phyloP scores from a whole-genome alignment of 805 yeast genomes.

The Ogataea populi-albae region DNA sequence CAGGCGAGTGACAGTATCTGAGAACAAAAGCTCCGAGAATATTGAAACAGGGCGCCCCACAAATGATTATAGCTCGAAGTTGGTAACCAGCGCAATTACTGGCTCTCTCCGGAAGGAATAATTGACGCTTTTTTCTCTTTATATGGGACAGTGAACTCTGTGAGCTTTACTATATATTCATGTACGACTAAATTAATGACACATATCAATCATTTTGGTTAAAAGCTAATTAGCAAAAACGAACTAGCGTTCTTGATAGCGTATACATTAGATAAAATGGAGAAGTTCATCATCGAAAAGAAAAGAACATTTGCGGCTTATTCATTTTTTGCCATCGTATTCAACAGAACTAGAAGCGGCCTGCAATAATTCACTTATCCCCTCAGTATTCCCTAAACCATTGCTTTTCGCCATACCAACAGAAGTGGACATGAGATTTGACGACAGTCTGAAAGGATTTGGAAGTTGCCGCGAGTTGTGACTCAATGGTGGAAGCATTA shows the following conservation, averaged over 20 bases:
- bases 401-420: conserved; percentile 2
- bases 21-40: too few relatives aligned
- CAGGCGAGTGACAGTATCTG: too few relatives aligned
- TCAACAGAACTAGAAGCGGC: conserved; percentile 21
- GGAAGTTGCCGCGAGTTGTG: conserved; percentile 19
- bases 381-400: conserved; percentile 14
- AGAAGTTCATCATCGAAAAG: conserved; percentile 1
- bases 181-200: too few relatives aligned
- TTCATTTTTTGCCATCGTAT: conserved; percentile 11
- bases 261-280: not conserved
- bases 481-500: conserved; percentile 22
- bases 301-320: conserved; percentile 1
- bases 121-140: too few relatives aligned
- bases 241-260: not conserved
- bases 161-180: too few relatives aligned
- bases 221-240: not conserved
- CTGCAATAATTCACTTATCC: conserved; percentile 20
- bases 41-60: too few relatives aligned
- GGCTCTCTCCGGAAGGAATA: too few relatives aligned
- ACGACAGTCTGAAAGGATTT: conserved; percentile 11
- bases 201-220: too few relatives aligned
- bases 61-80: too few relatives aligned
- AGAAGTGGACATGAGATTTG: conserved; percentile 2
- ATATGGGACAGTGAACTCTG: too few relatives aligned
- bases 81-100: too few relatives aligned